Percentiles rank a stretch among this genome's conserved stretches.
phyloP scores from a whole-genome alignment of 2,329 filamentous ascomycete genomes.

The Penicillium verrucosum region DNA sequence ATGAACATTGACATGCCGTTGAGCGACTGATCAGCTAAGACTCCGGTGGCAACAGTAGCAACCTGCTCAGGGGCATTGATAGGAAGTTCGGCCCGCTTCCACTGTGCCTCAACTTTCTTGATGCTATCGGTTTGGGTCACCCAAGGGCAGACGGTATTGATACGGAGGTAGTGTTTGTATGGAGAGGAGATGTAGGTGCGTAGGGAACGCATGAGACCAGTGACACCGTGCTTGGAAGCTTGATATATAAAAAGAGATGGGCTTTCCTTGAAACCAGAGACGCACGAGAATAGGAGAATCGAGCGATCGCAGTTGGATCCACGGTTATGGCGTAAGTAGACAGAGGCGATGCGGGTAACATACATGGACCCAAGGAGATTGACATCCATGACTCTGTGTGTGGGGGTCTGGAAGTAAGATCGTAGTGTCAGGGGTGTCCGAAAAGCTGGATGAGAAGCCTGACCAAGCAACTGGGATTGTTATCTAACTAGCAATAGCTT shows the following conservation, averaged over 20 bases:
- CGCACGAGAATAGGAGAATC: conserved; percentile 45
- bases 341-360: conserved; percentile 50
- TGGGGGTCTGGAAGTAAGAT: conserved; percentile 25
- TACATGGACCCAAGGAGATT: conserved; percentile 49
- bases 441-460: no score
- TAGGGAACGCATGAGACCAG: conserved; percentile 50
- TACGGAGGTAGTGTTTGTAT: conserved; percentile 39
- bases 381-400: conserved; percentile 45
- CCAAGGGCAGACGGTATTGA: conserved; percentile 48
- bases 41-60: conserved; percentile 38
- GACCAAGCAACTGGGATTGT: background rate
- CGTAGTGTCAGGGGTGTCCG: background rate
- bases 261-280: conserved; percentile 50
- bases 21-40: conserved; percentile 34
- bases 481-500: conserved; percentile 2
- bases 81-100: conserved; percentile 40
- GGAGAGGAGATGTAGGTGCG: conserved; percentile 35
- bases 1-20: conserved; percentile 44
- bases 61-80: conserved; percentile 42
- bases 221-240: conserved; percentile 50
- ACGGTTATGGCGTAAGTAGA: conserved; percentile 47
- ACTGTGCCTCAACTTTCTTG: conserved; percentile 35
- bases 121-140: conserved; percentile 42
- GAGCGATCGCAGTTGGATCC: conserved; percentile 38
- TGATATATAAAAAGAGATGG: conserved; percentile 50